Evolutionary conservation across 495 filamentous ascomycete genomes (phyloP).

Genomic region (Penicillium maclennaniae): DNA sequence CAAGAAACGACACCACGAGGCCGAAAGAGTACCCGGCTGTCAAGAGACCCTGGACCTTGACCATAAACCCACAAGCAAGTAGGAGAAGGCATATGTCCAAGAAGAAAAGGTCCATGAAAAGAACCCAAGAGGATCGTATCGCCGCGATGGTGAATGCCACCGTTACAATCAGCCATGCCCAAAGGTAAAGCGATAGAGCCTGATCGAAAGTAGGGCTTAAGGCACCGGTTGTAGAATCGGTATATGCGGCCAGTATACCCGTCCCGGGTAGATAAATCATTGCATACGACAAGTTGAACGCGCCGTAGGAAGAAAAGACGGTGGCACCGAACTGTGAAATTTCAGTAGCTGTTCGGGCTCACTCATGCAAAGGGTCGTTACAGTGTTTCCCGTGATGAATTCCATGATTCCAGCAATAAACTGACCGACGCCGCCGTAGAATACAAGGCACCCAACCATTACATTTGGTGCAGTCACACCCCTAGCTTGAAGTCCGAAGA

Average conservation of each 20-base stretch:
- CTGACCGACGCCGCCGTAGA: slow-evolving; percentile 9
- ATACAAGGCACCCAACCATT: slow-evolving; percentile 7
- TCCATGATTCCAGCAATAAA: slow-evolving; percentile 12
- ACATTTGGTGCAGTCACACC: slow-evolving; percentile 1
- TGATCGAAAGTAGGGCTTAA: neutral
- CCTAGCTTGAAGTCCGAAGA: neutral
- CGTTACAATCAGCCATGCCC: slow-evolving; percentile 4
- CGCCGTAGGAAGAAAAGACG: slow-evolving; percentile 9
- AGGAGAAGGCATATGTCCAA: slow-evolving; percentile 1
- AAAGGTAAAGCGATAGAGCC: slow-evolving; percentile 1
- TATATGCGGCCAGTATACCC: slow-evolving; percentile 1
- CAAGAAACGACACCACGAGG: neutral
- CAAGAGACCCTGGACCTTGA: neutral
- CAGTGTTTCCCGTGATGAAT: slow-evolving; percentile 10
- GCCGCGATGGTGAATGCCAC: slow-evolving; percentile 2
- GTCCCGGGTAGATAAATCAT: slow-evolving; percentile 10
- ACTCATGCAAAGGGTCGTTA: neutral
- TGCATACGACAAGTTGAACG: slow-evolving; percentile 7
- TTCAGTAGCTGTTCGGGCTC: no score
- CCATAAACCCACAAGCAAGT: slow-evolving; percentile 4
- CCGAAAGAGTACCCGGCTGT: slow-evolving; percentile 4
- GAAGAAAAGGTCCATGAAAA: slow-evolving; percentile 1
- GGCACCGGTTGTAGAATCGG: neutral
- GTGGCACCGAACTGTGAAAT: slow-evolving; percentile 9
- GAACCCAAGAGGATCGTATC: slow-evolving; percentile 3